Evolutionary conservation across 2,329 filamentous ascomycete species (phyloP).

Genomic region (Triangularia verruculosa): DNA sequence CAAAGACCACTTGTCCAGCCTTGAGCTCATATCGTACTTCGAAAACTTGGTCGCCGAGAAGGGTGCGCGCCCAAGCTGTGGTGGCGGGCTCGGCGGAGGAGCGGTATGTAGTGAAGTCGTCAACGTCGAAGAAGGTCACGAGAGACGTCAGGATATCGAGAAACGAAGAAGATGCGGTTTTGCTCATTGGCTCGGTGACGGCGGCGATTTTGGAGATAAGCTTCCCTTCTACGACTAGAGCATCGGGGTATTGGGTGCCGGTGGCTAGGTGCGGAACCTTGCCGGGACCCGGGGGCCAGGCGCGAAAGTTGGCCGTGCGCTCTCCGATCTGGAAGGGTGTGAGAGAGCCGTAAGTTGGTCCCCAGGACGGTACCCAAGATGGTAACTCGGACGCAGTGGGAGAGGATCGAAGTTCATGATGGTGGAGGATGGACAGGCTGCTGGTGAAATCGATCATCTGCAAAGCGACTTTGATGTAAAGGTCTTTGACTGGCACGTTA

Average conservation of each 20-base stretch:
- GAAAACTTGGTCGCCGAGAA: neutral
- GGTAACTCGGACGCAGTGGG: neutral
- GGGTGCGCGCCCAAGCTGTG: neutral
- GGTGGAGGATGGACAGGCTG: neutral
- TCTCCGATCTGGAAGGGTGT: neutral
- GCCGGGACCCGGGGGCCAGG: neutral
- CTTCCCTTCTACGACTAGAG: neutral
- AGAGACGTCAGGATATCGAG: neutral
- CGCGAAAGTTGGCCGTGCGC: neutral
- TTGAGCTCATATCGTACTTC: neutral
- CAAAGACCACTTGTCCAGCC: neutral
- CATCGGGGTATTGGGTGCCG: neutral
- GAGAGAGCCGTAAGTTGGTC: neutral
- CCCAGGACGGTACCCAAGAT: conserved; percentile 4
- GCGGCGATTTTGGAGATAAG: neutral
- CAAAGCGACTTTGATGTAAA: neutral
- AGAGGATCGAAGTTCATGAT: neutral
- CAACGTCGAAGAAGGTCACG: neutral
- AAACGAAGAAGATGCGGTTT: neutral
- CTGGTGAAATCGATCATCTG: neutral
- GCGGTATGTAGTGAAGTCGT: neutral
- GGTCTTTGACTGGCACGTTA: neutral
- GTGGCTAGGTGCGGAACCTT: neutral
- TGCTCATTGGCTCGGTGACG: neutral
- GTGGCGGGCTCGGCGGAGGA: neutral